phyloP scores from a whole-genome alignment of 2,329 filamentous ascomycete genomes.

The Hirsutella rhossiliensis region DNA sequence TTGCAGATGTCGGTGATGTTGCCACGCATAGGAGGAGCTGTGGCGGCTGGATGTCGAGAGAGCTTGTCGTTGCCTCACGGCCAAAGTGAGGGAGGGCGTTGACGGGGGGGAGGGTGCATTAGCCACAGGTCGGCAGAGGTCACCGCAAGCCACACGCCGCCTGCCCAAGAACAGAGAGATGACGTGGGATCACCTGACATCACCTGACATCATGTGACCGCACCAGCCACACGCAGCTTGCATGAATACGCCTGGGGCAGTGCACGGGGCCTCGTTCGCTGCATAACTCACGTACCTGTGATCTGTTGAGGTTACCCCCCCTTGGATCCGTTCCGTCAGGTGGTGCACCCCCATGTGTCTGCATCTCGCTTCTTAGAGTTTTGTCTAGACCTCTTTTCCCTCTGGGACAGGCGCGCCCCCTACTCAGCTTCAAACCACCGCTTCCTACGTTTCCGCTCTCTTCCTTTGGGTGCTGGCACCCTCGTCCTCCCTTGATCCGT shows the following conservation, averaged over 20 bases:
- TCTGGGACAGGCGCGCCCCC: not conserved
- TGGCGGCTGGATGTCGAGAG: constrained; percentile 12
- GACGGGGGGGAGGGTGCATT: not conserved
- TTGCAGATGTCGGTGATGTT: constrained; percentile 5
- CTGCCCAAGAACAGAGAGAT: not conserved
- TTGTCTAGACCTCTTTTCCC: not conserved
- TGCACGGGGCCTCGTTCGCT: constrained; percentile 1
- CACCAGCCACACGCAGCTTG: constrained; percentile 14
- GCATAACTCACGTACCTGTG: not conserved
- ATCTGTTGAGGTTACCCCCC: not conserved
- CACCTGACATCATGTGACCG: constrained; percentile 16
- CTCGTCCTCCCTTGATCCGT: constrained; percentile 1
- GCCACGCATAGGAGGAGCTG: constrained; percentile 11
- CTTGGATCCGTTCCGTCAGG: not conserved
- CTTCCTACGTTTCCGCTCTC: not conserved
- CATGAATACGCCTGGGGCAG: not conserved
- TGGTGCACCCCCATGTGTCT: not conserved
- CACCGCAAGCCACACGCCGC: not conserved
- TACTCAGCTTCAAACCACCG: not conserved
- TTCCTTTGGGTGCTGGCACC: constrained; percentile 8
- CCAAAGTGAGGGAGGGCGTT: not conserved
- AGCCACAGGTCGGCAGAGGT: not conserved
- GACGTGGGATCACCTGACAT: constrained; percentile 1
- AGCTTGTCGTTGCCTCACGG: not conserved
- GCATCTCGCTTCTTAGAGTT: not conserved